phyloP scores from a whole-genome alignment of 108 stramenopile genomes.

The Nitzschia palea region DNA sequence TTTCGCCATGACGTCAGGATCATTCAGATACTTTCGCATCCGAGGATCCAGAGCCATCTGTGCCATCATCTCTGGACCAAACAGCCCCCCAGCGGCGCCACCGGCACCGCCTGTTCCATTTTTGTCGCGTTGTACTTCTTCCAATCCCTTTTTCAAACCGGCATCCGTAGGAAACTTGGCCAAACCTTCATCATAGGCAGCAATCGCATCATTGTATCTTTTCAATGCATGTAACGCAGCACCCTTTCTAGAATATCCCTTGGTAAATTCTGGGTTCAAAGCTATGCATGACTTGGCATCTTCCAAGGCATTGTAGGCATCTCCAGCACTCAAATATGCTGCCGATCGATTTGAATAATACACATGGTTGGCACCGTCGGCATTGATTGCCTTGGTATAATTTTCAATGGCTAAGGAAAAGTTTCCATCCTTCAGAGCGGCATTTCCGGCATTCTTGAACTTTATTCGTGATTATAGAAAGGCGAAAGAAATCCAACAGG shows the following conservation, averaged over 20 bases:
- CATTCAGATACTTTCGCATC: conserved; percentile 84
- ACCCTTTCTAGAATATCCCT: conserved; percentile 93
- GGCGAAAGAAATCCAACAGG: no score
- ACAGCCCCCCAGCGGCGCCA: conserved; percentile 41
- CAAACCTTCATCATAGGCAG: conserved; percentile 92
- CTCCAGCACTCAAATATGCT: conserved; percentile 90
- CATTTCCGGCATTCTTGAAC: conserved; percentile 89
- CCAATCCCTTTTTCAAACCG: conserved; percentile 87
- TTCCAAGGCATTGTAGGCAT: conserved; percentile 92
- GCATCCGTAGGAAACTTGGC: conserved; percentile 86
- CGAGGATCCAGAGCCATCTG: conserved; percentile 92
- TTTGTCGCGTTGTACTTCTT: conserved; percentile 84
- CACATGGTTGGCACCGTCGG: conserved; percentile 93
- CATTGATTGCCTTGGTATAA: conserved; percentile 95
- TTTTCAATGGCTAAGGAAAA: conserved; percentile 90
- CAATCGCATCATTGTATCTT: conserved; percentile 94
- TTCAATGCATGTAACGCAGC: conserved; percentile 94
- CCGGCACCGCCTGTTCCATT: conserved; percentile 41
- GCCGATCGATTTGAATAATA: conserved; percentile 97
- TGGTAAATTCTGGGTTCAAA: conserved; percentile 84
- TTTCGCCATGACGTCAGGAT: conserved; percentile 92
- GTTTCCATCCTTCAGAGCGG: conserved; percentile 88
- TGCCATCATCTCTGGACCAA: conserved; percentile 88
- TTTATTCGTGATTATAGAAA: conserved; percentile 21
- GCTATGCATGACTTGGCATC: conserved; percentile 95